These are phyloP conservation scores for Candida sonorensis DNA, from an alignment of 805 yeast species.

Conservation along the genomic window DNA sequence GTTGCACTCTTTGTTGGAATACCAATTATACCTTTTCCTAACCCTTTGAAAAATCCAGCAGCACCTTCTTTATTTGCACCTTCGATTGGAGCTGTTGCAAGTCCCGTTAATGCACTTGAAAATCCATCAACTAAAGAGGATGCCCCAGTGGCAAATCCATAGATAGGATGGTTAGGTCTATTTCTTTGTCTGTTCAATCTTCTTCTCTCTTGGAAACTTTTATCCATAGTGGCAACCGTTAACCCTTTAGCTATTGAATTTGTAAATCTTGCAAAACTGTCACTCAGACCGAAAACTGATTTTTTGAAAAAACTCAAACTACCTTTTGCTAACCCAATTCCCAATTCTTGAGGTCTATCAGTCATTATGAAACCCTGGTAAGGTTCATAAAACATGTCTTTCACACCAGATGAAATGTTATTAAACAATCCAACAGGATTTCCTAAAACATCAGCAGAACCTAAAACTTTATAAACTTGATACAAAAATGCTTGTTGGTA, in stretches of 20 bases:
- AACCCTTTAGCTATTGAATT: constrained; percentile 94
- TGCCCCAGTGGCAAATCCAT: constrained; percentile 82
- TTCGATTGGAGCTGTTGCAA: constrained; percentile 84
- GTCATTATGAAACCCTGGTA: constrained; percentile 91
- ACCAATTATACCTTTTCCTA: constrained; percentile 93
- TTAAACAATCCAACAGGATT: constrained; percentile 97
- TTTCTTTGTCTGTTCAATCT: constrained; percentile 69
- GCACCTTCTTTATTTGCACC: constrained; percentile 91
- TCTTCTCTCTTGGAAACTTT: constrained; percentile 78
- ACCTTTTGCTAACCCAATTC: constrained; percentile 94
- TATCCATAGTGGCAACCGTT: constrained; percentile 84
- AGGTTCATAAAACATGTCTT: constrained; percentile 96
- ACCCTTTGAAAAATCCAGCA: constrained; percentile 84
- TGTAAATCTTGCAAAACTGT: constrained; percentile 86
- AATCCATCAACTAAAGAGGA: constrained; percentile 81
- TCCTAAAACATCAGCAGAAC: constrained; percentile 94
- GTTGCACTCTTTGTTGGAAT: constrained; percentile 95
- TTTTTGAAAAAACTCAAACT: constrained; percentile 90
- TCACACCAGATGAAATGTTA: constrained; percentile 87
- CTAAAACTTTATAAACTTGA: constrained; percentile 86
- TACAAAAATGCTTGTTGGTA: constrained; percentile 88
- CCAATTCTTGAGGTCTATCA: constrained; percentile 93
- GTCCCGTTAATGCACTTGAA: constrained; percentile 81
- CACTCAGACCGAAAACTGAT: constrained; percentile 91
- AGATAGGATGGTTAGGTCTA: constrained; percentile 76